Evolutionary conservation across 176 grass and related monocot species (phyloP).

Genomic region (Phyllostachys edulis): DNA sequence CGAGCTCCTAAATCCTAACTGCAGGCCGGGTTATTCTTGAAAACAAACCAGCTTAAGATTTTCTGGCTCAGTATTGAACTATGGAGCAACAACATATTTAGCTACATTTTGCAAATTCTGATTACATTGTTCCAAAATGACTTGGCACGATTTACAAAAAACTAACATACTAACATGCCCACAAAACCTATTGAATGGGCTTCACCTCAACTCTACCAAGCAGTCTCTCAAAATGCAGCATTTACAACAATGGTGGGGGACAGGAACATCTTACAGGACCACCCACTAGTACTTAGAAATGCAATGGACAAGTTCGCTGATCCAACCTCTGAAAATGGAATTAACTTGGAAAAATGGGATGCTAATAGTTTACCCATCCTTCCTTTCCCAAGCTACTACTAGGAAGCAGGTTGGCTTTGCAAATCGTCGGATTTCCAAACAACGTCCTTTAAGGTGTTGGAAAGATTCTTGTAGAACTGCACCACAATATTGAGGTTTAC

Average conservation of each 20-base stretch:
- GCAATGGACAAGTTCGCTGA: neutral
- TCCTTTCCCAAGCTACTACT: constrained; percentile 10
- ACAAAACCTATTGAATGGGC: constrained; percentile 15
- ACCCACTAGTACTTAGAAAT: constrained; percentile 9
- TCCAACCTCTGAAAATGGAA: neutral
- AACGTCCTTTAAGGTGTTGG: constrained; percentile 70
- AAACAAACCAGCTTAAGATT: neutral
- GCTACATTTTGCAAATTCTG: neutral
- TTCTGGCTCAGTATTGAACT: neutral
- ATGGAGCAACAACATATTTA: neutral
- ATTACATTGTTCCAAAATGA: constrained; percentile 15
- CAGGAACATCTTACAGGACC: neutral
- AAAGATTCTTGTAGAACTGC: constrained; percentile 94
- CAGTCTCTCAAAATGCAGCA: constrained; percentile 16
- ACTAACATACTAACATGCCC: constrained; percentile 9
- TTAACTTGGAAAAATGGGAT: constrained; percentile 24
- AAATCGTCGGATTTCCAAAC: constrained; percentile 88
- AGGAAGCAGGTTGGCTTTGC: constrained; percentile 22
- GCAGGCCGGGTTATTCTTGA: neutral
- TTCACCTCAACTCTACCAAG: constrained; percentile 26
- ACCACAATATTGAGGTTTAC: neutral
- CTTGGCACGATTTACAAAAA: neutral
- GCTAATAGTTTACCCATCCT: constrained; percentile 37
- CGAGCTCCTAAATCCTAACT: neutral
- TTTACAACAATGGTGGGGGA: constrained; percentile 19